These are phyloP conservation scores for Anthostomella pinea DNA, from an alignment of 2,329 filamentous ascomycete genomes.

Conservation along the genomic window DNA sequence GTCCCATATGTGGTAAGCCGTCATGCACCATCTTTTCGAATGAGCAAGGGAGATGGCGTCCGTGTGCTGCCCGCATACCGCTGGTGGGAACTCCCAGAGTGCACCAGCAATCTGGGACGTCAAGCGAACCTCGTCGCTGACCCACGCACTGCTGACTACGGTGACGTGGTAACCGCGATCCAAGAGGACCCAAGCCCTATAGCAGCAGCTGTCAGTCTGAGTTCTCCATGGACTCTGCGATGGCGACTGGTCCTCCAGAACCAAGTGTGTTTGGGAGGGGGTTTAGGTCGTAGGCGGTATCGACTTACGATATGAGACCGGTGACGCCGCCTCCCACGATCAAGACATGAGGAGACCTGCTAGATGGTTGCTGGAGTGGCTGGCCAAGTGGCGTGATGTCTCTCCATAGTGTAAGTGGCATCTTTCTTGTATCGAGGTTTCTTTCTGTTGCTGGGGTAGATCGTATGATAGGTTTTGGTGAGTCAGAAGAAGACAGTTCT, in stretches of 20 bases:
- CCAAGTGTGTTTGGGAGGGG: too few relatives aligned
- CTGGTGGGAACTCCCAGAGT: slow-evolving; percentile 45
- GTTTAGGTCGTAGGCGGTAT: too few relatives aligned
- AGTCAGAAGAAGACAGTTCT: slow-evolving; percentile 4
- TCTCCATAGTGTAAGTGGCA: slow-evolving; percentile 32
- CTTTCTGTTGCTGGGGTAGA: slow-evolving; percentile 1
- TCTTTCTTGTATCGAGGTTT: slow-evolving; percentile 11
- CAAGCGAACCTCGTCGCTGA: slow-evolving; percentile 35
- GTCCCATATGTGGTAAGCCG: slow-evolving; percentile 40
- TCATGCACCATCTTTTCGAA: slow-evolving; percentile 41
- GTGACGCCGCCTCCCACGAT: slow-evolving; percentile 32
- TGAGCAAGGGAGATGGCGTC: slow-evolving; percentile 38
- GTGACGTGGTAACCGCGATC: slow-evolving; percentile 45
- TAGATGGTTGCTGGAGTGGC: slow-evolving; percentile 25
- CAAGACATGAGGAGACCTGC: slow-evolving; percentile 29
- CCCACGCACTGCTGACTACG: slow-evolving; percentile 42
- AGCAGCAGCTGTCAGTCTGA: slow-evolving; percentile 4
- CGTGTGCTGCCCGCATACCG: slow-evolving; percentile 42
- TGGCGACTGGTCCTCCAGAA: too few relatives aligned
- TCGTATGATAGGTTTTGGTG: slow-evolving; percentile 2
- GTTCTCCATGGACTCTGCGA: too few relatives aligned
- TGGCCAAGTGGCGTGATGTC: slow-evolving; percentile 30
- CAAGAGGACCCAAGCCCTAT: slow-evolving; percentile 40
- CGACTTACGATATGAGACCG: slow-evolving; percentile 31
- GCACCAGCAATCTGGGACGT: slow-evolving; percentile 47